phyloP scores from a whole-genome alignment of 306 rosid genomes.

The Mimosa pudica region DNA sequence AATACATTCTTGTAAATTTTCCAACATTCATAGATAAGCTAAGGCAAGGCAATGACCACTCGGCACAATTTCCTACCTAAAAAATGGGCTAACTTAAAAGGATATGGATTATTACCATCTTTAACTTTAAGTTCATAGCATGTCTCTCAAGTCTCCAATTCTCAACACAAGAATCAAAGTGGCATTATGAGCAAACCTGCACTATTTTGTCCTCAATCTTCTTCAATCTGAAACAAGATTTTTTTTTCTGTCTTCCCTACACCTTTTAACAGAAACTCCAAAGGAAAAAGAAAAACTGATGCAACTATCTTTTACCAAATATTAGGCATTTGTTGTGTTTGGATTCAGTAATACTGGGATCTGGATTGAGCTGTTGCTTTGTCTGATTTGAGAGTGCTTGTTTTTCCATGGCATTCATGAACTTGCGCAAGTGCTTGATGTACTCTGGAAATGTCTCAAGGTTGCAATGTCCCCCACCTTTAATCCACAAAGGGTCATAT shows the following conservation, averaged over 20 bases:
- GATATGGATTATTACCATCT: background rate
- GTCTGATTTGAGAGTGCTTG: conserved; percentile 46
- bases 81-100: conserved; percentile 42
- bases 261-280: conserved; percentile 10
- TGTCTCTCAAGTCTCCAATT: conserved; percentile 28
- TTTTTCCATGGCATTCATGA: conserved; percentile 89
- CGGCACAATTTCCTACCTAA: conserved; percentile 28
- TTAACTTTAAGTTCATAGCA: conserved; percentile 33
- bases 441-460: conserved; percentile 93
- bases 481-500: conserved; percentile 93
- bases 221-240: conserved; percentile 37
- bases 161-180: conserved; percentile 37
- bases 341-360: conserved; percentile 70
- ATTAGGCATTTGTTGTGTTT: conserved; percentile 90
- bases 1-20: conserved; percentile 32
- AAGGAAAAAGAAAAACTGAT: conserved; percentile 6
- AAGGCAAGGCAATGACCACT: conserved; percentile 31
- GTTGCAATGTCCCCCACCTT: conserved; percentile 99
- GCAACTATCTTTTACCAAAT: conserved; percentile 65
- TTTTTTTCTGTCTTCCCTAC: conserved; percentile 32
- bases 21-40: conserved; percentile 2
- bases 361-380: conserved; percentile 63
- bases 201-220: conserved; percentile 29
- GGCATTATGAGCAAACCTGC: conserved; percentile 4
- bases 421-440: conserved; percentile 89